phyloP scores from a whole-genome alignment of 1,284 basidiomycete genomes.

The Ustilago loliicola region DNA sequence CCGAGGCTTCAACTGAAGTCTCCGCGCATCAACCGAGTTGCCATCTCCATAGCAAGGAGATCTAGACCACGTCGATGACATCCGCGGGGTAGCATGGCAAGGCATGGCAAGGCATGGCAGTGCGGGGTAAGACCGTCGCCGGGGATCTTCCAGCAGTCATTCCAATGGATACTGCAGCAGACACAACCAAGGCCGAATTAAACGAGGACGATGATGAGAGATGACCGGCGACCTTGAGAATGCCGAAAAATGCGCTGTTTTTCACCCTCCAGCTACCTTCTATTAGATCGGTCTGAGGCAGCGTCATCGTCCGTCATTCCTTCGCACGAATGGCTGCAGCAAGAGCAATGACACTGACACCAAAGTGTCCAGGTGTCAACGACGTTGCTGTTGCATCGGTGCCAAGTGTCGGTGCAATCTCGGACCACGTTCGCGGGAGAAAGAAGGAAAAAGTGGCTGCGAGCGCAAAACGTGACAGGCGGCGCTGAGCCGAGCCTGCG shows the following conservation, averaged over 20 bases:
- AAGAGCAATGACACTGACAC: not conserved
- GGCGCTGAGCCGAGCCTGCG: slow-evolving; percentile 8
- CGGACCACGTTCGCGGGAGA: slow-evolving; percentile 13
- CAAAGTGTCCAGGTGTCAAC: not conserved
- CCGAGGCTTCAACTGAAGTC: too few species aligned
- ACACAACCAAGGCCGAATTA: not conserved
- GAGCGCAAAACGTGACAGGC: not conserved
- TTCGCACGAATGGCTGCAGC: too few species aligned
- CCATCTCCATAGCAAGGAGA: too few species aligned
- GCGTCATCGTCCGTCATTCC: too few species aligned
- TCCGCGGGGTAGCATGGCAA: not conserved
- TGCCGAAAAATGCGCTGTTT: not conserved
- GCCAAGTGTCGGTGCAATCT: slow-evolving; percentile 7
- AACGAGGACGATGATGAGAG: not conserved
- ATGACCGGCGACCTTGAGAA: slow-evolving; percentile 16
- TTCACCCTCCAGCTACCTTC: too few species aligned
- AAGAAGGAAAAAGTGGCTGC: not conserved
- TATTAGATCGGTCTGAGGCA: too few species aligned
- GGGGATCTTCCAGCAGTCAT: not conserved
- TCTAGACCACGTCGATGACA: too few species aligned
- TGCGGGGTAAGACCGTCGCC: not conserved
- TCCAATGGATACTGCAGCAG: not conserved
- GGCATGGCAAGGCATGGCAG: slow-evolving; percentile 1
- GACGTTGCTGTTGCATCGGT: not conserved
- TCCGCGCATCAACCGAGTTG: too few species aligned